Conservation (phyloP, 768 basidiomycete species). For the Pleurotus djamor region DNA sequence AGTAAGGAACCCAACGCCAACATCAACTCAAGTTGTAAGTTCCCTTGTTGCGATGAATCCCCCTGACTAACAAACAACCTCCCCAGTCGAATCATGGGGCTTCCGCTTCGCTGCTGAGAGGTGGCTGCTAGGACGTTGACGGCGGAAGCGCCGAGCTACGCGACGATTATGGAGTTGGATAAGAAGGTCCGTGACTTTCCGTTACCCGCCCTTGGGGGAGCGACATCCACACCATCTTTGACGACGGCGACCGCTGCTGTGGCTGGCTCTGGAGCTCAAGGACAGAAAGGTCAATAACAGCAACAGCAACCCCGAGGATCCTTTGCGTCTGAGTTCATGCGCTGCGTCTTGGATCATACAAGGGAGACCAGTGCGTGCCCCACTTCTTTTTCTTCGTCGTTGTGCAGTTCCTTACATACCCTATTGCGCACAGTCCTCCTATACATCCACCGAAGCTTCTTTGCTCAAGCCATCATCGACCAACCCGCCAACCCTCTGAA, state of each 20-base stretch:
- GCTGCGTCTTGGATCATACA: slow-evolving; percentile 47
- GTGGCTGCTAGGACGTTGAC: slow-evolving; percentile 61
- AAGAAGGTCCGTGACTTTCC: slow-evolving; percentile 66
- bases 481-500: slow-evolving; percentile 65
- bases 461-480: slow-evolving; percentile 70
- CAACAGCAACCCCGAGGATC: slow-evolving; percentile 16
- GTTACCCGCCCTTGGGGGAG: slow-evolving; percentile 39
- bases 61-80: neutral
- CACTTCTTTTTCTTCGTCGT: neutral
- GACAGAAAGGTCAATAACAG: neutral
- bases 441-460: slow-evolving; percentile 67
- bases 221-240: no score
- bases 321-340: slow-evolving; percentile 37
- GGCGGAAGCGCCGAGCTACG: slow-evolving; percentile 61
- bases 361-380: slow-evolving; percentile 39
- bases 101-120: slow-evolving; percentile 67
- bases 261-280: no score
- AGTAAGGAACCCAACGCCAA: slow-evolving; percentile 25
- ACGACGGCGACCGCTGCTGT: no score
- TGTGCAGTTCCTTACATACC: neutral
- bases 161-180: slow-evolving; percentile 67
- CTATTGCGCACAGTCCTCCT: slow-evolving; percentile 55
- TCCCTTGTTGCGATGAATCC: neutral
- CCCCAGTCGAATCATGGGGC: slow-evolving; percentile 56
- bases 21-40: slow-evolving; percentile 9